A percentile compares a stretch with the other conserved stretches of the same genome.
phyloP scores from a whole-genome alignment of 2,329 filamentous ascomycete genomes.

The Fusarium multiceps region DNA sequence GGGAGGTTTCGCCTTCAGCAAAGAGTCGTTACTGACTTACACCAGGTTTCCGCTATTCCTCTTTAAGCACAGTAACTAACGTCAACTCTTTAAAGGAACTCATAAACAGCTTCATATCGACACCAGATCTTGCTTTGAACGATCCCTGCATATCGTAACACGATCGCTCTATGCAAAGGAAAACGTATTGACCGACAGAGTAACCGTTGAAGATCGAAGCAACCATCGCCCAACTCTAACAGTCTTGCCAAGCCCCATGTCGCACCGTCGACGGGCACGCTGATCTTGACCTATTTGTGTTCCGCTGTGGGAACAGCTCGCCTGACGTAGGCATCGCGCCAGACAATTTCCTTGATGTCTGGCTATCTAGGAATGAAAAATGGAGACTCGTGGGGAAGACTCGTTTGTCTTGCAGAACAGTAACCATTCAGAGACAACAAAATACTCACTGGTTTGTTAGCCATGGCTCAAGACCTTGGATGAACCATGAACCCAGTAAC shows the following conservation, averaged over 20 bases:
- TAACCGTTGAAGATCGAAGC: not conserved
- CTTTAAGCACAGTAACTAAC: not conserved
- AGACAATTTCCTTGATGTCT: not conserved
- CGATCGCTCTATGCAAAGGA: not conserved
- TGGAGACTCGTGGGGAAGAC: not conserved
- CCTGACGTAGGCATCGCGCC: not conserved
- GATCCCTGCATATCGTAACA: constrained; percentile 16
- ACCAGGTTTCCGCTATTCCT: not conserved
- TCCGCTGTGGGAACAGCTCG: not conserved
- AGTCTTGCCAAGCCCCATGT: not conserved
- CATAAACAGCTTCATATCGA: not conserved
- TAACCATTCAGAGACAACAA: not conserved
- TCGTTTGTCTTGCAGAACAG: not conserved
- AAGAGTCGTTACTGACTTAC: not conserved
- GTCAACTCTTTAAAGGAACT: not conserved
- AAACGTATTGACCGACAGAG: not conserved
- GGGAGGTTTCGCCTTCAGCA: not conserved
- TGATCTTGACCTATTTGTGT: constrained; percentile 23
- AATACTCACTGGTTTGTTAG: not conserved
- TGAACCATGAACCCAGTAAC: constrained; percentile 6
- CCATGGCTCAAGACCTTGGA: not conserved
- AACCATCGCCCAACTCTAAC: not conserved
- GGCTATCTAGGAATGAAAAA: not conserved
- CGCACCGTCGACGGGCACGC: not conserved
- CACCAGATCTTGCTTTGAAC: not conserved